Evolutionary conservation across 1,284 basidiomycete species (phyloP), one percentile per base, ranked within the genome.

Genomic region (Marasmius fiardii): DNA sequence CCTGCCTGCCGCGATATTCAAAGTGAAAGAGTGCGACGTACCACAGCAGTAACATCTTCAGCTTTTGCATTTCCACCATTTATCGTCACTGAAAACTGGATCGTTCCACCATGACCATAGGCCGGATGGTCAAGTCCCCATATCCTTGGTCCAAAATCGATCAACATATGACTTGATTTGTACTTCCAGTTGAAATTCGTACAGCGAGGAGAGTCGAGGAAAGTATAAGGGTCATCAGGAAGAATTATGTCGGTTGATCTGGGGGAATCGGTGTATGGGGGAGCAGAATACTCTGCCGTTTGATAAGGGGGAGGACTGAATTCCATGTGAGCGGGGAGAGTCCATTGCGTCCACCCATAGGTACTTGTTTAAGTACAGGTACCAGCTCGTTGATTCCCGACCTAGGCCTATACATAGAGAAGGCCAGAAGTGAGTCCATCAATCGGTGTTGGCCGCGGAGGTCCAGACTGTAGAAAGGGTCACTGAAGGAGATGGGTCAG

Each of bases 111-210:
- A 16, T n/a, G 18, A 18, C 47, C 47, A 33, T 49, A 49, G 12
- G 47, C 47, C 28, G 47, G 47, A 20, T 26, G 24, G 28, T 16
- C 2, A 26, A 49, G 31, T n/a, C 47, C 47, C 47, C 47, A 49
- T 4, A 49, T 49, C 23, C 47, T 23, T 18, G 47, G 47, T 33
- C 47, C 47, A 33, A 49, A 31, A 31, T 49, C 47, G 47, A 49
- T 49, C 7, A 20, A 12, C 47, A 49, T 49, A 49, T 49, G 47
- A 26, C 28, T 49, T 11, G 47, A 16, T 33, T 49, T 49, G 47
- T 31, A 49, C 47, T 49, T 49, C 47, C 47, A 49, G 28, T 49
- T 49, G 26, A 49, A 49, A 26, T 20, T 49, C 18, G 23, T 49
- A n/a, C 24, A 49, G 10, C 28, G 47, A 28, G 47, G 16, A 16